Evolutionary conservation across 805 yeast species (phyloP), one percentile per base, ranked within the genome.

Genomic region (Wickerhamiella cacticola): DNA sequence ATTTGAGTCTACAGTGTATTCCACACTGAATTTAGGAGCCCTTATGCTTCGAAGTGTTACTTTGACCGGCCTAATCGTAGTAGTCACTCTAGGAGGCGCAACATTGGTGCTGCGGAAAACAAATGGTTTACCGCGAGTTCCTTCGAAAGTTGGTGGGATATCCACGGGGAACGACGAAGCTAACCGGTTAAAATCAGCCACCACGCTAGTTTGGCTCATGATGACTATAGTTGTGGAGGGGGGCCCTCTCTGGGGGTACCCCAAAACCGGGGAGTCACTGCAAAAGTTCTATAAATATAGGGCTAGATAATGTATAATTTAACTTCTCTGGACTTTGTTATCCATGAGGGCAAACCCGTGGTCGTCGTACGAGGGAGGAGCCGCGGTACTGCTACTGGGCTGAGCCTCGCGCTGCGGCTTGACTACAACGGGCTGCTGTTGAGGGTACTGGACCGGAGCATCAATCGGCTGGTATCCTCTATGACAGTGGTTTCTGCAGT

Each of bases 41-140:
- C 79, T 77, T 48, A 85, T 73, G 25, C 88, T 80, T 62, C 80
- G 80, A 59, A 84, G 69, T 3, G 62, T 56, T 13, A 73, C 63
- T 12, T 31, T 50, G 18, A 50, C 52, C 22, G 15, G 19, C 16
- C 25, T 19, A 6, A 49, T 25, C 8, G 41, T n/a, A 1, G 19
- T 15, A 5, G 45, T 16, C 10, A 19, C 35, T 3, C 45, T 33
- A 7, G 42, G 45, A 18, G 48, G 39, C 5, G 23, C 45, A 12
- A 16, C 36, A 28, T 44, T 39, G 49, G 45, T 44, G 16, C 36
- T 38, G 12, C 41, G 35, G 22, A 50, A 28, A 3, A 36, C 25
- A 15, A 48, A 9, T 1, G 49, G 48, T 16, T 40, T 44, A 12
- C 22, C 44, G 28, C 48, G 52, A 9, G 43, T 44, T 31, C 50